A percentile compares a stretch with the other conserved stretches of the same genome.
phyloP scores from a whole-genome alignment of 78 protist species.

The Cavenderia fasciculata region DNA sequence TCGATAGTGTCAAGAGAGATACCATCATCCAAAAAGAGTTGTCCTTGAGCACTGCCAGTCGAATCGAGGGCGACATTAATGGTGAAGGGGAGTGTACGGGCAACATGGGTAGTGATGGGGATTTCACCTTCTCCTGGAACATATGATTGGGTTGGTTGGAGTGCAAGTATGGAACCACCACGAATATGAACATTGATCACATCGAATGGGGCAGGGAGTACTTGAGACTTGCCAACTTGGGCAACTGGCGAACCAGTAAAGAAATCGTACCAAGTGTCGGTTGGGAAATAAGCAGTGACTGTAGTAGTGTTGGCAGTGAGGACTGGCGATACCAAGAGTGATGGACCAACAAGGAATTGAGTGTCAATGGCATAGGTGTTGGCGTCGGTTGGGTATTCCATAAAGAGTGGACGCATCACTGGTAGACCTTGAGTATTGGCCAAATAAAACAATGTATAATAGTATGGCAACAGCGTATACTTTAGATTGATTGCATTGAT shows the following conservation, averaged over 20 bases:
- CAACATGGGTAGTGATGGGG: slow-evolving; percentile 31
- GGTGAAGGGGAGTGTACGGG: slow-evolving; percentile 37
- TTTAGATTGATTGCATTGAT: slow-evolving; percentile 41
- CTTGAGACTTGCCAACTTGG: not conserved
- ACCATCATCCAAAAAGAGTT: slow-evolving; percentile 63
- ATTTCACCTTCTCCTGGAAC: not conserved
- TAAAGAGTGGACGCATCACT: slow-evolving; percentile 79
- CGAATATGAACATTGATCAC: slow-evolving; percentile 55
- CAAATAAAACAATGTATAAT: slow-evolving; percentile 67
- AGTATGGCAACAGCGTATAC: slow-evolving; percentile 69
- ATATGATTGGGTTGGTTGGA: slow-evolving; percentile 34
- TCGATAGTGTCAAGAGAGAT: not conserved
- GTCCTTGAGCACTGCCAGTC: slow-evolving; percentile 5
- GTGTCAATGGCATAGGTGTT: slow-evolving; percentile 59
- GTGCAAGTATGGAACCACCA: slow-evolving; percentile 69
- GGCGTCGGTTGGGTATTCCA: slow-evolving; percentile 78
- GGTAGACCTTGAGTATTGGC: slow-evolving; percentile 43
- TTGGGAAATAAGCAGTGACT: slow-evolving; percentile 85
- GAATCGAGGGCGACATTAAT: slow-evolving; percentile 34
- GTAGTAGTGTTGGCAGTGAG: slow-evolving; percentile 57
- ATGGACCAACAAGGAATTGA: slow-evolving; percentile 84
- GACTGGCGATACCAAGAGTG: slow-evolving; percentile 85
- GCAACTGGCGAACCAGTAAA: slow-evolving; percentile 3
- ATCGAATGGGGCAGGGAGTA: slow-evolving; percentile 56
- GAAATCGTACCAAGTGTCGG: slow-evolving; percentile 74